Base-by-base conservation (phyloP, 164 flowering plant genomes). In the Umbilicus rupestris region DNA sequence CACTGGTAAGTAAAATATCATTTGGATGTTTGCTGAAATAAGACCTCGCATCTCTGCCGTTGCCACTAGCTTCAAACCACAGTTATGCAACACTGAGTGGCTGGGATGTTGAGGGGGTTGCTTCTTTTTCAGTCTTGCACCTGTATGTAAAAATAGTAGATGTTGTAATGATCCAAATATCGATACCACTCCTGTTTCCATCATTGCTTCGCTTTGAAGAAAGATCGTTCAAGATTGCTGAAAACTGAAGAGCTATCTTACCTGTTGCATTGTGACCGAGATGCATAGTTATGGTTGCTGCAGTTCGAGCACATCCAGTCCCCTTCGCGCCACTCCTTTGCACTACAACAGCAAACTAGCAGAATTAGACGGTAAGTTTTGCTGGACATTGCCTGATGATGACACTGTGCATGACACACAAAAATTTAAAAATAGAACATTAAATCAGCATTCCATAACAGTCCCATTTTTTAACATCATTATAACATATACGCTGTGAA, bases 281-380 rank as follows among this genome's bases (percentile, higher is more conserved):
- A 92, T 58, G 96, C 96, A 79, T 71, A 92, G 71, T 92, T 92
- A 73, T 92, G 98, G 73, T 92, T 92, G 72, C 82, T 81, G 83
- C 98, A 92, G 72, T 82, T 89, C 66, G 87, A 75, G 75, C 98
- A 92, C 95, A 92, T 88, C 98, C 98, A 92, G 73, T 92, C 98
- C 33, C 96, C 98, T 74, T 83, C 80, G 67, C 98, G 96, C 98
- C 98, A 92, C 73, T 89, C 88, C 75, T 83, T 88, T 67, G 91
- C 89, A 64, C 98, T 92, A 86, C 60, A 35, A 19, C 67, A 28
- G 42, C n/a, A 44, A 39, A 63, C 2, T 55, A 42, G 12, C 46
- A 3, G 57, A 26, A 42, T 37, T 28, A 39, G 28, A 16, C 28
- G 37, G 45, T 31, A 37, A 24, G 17, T 16, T 14, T 31, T 16